Evolutionary conservation across 257 asterid genomes (phyloP).

Genomic region (Petrea volubilis): DNA sequence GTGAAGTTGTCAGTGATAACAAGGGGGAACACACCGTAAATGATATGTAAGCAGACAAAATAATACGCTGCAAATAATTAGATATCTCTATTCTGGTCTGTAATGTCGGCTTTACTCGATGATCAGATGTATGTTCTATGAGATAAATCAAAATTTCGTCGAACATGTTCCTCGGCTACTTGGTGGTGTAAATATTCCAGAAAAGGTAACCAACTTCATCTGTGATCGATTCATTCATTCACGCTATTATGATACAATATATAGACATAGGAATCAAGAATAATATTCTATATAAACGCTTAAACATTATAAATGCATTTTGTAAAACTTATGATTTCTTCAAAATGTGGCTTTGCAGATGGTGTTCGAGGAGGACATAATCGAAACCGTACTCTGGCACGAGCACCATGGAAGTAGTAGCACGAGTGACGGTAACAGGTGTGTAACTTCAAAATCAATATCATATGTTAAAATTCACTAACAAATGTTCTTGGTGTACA

Average conservation of each 20-base stretch:
- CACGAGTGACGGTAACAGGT: neutral
- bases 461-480: neutral
- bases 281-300: too few species aligned
- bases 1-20: neutral
- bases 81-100: neutral
- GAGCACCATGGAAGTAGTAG: neutral
- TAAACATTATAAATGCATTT: neutral
- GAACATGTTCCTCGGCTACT: constrained; percentile 30
- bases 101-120: neutral
- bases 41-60: constrained; percentile 33
- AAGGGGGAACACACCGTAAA: neutral
- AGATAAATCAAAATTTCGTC: neutral
- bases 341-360: constrained; percentile 25
- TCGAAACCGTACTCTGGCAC: constrained; percentile 35
- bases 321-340: neutral
- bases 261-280: too few species aligned
- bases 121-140: constrained; percentile 35
- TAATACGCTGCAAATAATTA: neutral
- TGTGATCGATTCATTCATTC: too few species aligned
- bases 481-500: neutral
- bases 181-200: constrained; percentile 29
- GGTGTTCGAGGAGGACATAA: constrained; percentile 2
- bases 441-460: neutral
- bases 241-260: too few species aligned
- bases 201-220: constrained; percentile 24